Conservation (phyloP, 2,329 filamentous ascomycete genomes). For the Aspergillus carbonarius region DNA sequence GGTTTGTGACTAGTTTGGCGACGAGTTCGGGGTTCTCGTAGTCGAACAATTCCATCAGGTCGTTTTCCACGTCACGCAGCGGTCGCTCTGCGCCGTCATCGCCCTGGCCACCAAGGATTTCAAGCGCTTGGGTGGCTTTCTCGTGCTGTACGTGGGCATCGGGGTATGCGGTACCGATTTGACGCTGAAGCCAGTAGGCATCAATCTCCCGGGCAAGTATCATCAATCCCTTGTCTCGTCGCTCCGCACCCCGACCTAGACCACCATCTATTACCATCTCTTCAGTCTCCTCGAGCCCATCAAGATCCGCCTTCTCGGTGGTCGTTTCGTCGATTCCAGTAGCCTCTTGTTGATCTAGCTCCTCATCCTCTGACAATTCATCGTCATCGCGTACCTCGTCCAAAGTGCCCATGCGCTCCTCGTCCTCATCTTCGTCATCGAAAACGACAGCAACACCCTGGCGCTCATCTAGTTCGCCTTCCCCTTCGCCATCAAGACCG, state of each 20-base stretch:
- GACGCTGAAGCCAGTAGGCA: conserved; percentile 93
- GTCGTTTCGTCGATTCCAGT: conserved; percentile 51
- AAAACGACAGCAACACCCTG: conserved; percentile 98
- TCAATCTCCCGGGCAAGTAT: conserved; percentile 89
- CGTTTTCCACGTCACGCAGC: conserved; percentile 92
- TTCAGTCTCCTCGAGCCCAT: conserved; percentile 54
- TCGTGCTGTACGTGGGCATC: conserved; percentile 92
- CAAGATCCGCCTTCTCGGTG: conserved; percentile 41
- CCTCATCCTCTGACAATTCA: conserved; percentile 75
- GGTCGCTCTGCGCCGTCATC: conserved; percentile 77
- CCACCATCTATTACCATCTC: conserved; percentile 82
- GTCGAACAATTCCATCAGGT: conserved; percentile 96
- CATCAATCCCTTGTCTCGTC: conserved; percentile 51
- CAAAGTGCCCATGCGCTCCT: conserved; percentile 73
- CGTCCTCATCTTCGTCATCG: conserved; percentile 84
- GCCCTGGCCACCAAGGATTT: conserved; percentile 74
- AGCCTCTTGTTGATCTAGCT: conserved; percentile 62
- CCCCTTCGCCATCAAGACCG: conserved; percentile 64
- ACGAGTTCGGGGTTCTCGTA: conserved; percentile 95
- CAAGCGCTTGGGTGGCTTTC: conserved; percentile 81
- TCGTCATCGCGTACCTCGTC: conserved; percentile 85
- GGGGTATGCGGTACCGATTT: conserved; percentile 82
- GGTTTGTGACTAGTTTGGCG: conserved; percentile 84
- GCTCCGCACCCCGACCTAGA: conserved; percentile 43
- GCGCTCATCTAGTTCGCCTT: conserved; percentile 80